These are phyloP conservation scores for Rachicladosporium sp. DNA, from an alignment of 2,329 filamentous ascomycete species.

Conservation along the genomic window DNA sequence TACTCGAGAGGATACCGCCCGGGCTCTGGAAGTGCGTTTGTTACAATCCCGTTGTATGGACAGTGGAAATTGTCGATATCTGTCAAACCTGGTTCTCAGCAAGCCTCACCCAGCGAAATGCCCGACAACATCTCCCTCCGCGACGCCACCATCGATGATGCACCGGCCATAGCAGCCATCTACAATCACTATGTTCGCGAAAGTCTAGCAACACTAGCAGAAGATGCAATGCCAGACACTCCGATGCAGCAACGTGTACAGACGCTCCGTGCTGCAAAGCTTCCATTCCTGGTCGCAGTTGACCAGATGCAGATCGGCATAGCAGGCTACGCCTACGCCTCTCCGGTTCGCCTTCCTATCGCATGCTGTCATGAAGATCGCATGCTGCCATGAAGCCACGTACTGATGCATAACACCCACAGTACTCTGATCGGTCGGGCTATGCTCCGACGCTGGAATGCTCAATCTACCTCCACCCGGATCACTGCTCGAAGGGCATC, in stretches of 20 bases:
- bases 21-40: too few species aligned
- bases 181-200: slow-evolving; percentile 10
- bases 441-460: slow-evolving; percentile 9
- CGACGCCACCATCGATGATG: slow-evolving; percentile 5
- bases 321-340: slow-evolving; percentile 9
- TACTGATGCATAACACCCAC: too few species aligned
- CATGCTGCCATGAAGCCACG: too few species aligned
- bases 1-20: too few species aligned
- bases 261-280: neutral
- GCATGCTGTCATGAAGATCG: too few species aligned
- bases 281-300: neutral
- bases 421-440: slow-evolving; percentile 9
- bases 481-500: slow-evolving; percentile 7
- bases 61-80: too few species aligned
- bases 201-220: slow-evolving; percentile 9
- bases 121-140: slow-evolving; percentile 7
- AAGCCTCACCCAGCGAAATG: neutral
- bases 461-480: slow-evolving; percentile 11
- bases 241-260: slow-evolving; percentile 4
- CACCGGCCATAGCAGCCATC: slow-evolving; percentile 6
- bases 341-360: neutral
- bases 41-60: too few species aligned
- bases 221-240: slow-evolving; percentile 2
- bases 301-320: neutral
- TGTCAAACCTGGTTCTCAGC: too few species aligned